phyloP scores from a whole-genome alignment of 2,329 filamentous ascomycete genomes.

The Juglanconis oblonga region DNA sequence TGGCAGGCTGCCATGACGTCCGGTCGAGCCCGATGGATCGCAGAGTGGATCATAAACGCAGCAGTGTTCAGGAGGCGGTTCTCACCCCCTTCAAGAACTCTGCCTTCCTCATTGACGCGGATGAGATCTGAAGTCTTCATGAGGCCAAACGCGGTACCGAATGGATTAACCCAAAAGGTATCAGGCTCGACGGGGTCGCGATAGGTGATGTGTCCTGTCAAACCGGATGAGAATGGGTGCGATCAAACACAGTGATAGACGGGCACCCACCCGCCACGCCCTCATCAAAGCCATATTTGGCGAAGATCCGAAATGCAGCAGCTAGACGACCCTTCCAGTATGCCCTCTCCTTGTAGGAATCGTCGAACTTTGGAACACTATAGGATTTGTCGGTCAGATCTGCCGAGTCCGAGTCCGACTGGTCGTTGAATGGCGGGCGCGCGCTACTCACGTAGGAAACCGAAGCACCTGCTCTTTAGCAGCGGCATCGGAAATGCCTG shows the following conservation, averaged over 20 bases:
- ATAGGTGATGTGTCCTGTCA: constrained; percentile 13
- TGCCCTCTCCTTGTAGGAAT: constrained; percentile 40
- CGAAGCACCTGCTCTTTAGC: constrained; percentile 3
- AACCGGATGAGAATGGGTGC: neutral
- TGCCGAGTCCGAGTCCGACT: too few species aligned
- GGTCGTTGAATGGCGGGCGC: neutral
- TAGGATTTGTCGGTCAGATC: neutral
- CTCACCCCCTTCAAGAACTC: constrained; percentile 61
- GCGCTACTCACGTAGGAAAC: neutral
- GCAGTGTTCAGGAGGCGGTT: constrained; percentile 28
- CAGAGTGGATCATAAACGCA: constrained; percentile 46
- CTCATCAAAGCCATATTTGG: constrained; percentile 56
- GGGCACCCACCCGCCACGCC: constrained; percentile 60
- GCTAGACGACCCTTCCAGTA: constrained; percentile 54
- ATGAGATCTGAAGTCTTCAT: constrained; percentile 49
- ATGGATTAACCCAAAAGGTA: constrained; percentile 67
- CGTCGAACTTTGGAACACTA: constrained; percentile 21
- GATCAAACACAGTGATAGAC: constrained; percentile 46
- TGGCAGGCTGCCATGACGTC: constrained; percentile 55
- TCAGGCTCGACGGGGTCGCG: constrained; percentile 54
- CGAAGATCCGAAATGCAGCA: constrained; percentile 56
- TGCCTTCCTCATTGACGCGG: constrained; percentile 57
- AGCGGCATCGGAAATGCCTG: constrained; percentile 1
- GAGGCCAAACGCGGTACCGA: constrained; percentile 55
- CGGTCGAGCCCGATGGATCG: constrained; percentile 52